Base-by-base conservation (phyloP, 129 eudicot genomes). In the Sambucus nigra region DNA sequence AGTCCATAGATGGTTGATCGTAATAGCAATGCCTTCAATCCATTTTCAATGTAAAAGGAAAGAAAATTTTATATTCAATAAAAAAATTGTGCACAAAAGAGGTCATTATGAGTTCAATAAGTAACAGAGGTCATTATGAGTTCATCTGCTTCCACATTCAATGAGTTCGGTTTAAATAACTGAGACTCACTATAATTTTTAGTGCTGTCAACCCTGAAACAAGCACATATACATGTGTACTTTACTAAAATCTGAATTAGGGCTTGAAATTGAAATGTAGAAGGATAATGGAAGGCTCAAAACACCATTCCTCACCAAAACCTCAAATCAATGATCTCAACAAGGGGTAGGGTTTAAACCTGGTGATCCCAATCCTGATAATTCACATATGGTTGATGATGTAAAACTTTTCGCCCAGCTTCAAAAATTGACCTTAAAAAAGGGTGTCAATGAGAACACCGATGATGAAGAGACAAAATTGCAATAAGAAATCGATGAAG, bases 191-290 rank as follows among this genome's bases (percentile, higher is more conserved):
- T n/a, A n/a, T n/a, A n/a, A n/a, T n/a, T n/a, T n/a, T n/a, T n/a
- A n/a, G n/a, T n/a, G n/a, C n/a, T n/a, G n/a, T 31, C 42, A 35
- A 1, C 8, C 1, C 42, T 35, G 42, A 35, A 31, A 8, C 42
- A n/a, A n/a, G n/a, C n/a, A n/a, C n/a, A 7, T 35, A 4, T 35
- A 7, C 8, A 12, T 35, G 38, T 31, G 8, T 35, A 12, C 42
- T 35, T 35, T 7, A 15, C 42, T 20, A 31, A 19, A 1, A 32
- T 25, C 62, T 50, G 14, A 10, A 42, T 51, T 60, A 14, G 39
- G 60, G 48, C 5, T 21, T n/a, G n/a, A n/a, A n/a, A n/a, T 51
- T 67, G 63, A 66, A 42, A 79, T 74, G 81, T 67, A 63, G 67
- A 57, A 67, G 48, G 18, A 62, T 12, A 63, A 68, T 66, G 67